Evolutionary conservation across 345 rosid genomes (phyloP).

Genomic region (Brassica napus): DNA sequence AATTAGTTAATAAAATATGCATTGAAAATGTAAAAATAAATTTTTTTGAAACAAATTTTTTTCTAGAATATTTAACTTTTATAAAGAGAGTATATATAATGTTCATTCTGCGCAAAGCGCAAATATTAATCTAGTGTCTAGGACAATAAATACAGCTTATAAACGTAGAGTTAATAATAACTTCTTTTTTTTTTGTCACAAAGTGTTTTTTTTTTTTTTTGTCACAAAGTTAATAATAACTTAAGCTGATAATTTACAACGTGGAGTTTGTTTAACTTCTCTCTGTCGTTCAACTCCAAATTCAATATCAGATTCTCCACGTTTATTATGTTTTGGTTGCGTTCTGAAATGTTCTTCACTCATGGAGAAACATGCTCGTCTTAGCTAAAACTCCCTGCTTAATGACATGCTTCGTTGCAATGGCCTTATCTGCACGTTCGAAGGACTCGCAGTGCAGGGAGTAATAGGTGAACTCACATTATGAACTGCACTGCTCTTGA

Average conservation of each 20-base stretch:
- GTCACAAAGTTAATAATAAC: not conserved
- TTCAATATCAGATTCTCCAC: conserved; percentile 4
- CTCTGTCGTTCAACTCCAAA: not conserved
- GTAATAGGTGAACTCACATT: conserved; percentile 30
- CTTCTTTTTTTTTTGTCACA: too few species aligned
- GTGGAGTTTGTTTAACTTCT: not conserved
- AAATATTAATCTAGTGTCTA: not conserved
- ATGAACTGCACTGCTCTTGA: conserved; percentile 25
- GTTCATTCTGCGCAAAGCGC: too few species aligned
- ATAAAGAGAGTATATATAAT: too few species aligned
- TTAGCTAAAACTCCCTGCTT: conserved; percentile 24
- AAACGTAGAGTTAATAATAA: not conserved
- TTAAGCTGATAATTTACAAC: not conserved
- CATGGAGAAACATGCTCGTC: conserved; percentile 1
- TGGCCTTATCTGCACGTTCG: conserved; percentile 17
- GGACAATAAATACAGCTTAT: not conserved
- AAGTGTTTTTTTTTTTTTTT: too few species aligned
- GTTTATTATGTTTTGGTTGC: conserved; percentile 1
- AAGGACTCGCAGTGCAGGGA: conserved; percentile 20
- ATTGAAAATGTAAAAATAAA: too few species aligned
- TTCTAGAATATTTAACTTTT: too few species aligned
- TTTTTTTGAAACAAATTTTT: too few species aligned
- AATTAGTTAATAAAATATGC: too few species aligned
- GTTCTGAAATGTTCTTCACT: conserved; percentile 7
- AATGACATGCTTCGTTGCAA: conserved; percentile 20